These are phyloP conservation scores for Parmales sp. DNA, from an alignment of 108 stramenopile species.

Conservation along the genomic window DNA sequence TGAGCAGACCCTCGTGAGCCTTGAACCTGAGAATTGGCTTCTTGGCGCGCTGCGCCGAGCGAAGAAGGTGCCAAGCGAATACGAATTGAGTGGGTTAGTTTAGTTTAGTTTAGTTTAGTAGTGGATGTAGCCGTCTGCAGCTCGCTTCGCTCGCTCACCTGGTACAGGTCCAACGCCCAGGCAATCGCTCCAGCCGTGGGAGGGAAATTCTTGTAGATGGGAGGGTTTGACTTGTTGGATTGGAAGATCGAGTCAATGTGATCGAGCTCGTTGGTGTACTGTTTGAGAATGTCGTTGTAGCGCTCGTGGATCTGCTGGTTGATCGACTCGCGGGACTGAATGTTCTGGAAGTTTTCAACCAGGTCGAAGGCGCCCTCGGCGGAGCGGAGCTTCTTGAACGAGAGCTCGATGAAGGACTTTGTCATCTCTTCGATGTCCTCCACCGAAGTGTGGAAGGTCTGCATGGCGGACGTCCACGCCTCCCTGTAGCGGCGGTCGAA, in stretches of 20 bases:
- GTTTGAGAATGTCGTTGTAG: conserved; percentile 49
- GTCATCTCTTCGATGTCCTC: conserved; percentile 52
- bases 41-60: conserved; percentile 49
- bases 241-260: conserved; percentile 26
- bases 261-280: conserved; percentile 52
- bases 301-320: conserved; percentile 43
- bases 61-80: too few species aligned
- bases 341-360: conserved; percentile 51
- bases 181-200: conserved; percentile 57
- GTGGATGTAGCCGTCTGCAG: too few species aligned
- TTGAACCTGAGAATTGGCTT: conserved; percentile 55
- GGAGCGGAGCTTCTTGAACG: conserved; percentile 53
- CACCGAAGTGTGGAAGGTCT: conserved; percentile 35
- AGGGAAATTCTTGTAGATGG: conserved; percentile 50
- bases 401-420: conserved; percentile 42
- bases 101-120: too few species aligned
- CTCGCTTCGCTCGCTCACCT: too few species aligned
- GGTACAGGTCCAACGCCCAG: conserved; percentile 56
- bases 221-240: conserved; percentile 27
- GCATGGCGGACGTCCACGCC: conserved; percentile 46
- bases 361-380: conserved; percentile 62
- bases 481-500: conserved; percentile 44
- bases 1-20: conserved; percentile 44
- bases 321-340: conserved; percentile 31
- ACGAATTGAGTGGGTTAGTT: too few species aligned